phyloP scores from a whole-genome alignment of 208 protist species.

The Acanthamoeba lenticulata region DNA sequence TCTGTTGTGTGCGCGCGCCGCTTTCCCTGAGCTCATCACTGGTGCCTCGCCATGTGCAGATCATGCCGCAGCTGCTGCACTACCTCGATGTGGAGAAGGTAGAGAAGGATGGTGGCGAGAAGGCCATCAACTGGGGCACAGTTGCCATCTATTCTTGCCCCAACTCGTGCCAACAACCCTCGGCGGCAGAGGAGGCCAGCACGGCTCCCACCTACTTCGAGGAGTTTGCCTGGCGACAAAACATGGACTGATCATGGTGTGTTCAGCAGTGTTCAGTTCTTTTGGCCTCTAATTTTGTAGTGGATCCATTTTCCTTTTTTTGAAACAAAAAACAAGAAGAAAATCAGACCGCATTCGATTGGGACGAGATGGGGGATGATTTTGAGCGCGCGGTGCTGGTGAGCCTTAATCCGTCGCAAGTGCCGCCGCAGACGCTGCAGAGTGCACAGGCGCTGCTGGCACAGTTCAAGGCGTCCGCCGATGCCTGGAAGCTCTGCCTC shows the following conservation, averaged over 20 bases:
- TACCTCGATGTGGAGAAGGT: slow-evolving; percentile 27
- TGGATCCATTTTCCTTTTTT: no score
- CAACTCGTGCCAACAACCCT: neutral
- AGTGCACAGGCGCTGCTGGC: slow-evolving; percentile 56
- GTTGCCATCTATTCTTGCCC: slow-evolving; percentile 11
- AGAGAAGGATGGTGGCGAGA: neutral
- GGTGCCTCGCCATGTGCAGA: neutral
- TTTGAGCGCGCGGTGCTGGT: slow-evolving; percentile 77
- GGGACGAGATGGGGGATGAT: slow-evolving; percentile 68
- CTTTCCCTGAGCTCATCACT: neutral
- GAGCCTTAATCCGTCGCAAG: slow-evolving; percentile 66
- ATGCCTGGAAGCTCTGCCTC: slow-evolving; percentile 75
- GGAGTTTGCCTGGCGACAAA: neutral
- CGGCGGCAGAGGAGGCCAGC: neutral
- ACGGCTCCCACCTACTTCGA: neutral
- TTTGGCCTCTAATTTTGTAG: no score
- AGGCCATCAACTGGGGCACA: slow-evolving; percentile 29
- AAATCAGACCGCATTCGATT: no score
- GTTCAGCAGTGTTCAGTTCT: no score
- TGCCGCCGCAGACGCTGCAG: slow-evolving; percentile 44
- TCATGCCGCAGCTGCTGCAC: neutral
- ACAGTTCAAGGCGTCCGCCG: neutral
- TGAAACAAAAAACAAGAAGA: no score
- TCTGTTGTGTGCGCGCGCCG: no score
- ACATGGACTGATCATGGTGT: slow-evolving; percentile 1